Evolutionary conservation across 1,139 yeast genomes (phyloP).

Genomic region (Ogataea hybrid): DNA sequence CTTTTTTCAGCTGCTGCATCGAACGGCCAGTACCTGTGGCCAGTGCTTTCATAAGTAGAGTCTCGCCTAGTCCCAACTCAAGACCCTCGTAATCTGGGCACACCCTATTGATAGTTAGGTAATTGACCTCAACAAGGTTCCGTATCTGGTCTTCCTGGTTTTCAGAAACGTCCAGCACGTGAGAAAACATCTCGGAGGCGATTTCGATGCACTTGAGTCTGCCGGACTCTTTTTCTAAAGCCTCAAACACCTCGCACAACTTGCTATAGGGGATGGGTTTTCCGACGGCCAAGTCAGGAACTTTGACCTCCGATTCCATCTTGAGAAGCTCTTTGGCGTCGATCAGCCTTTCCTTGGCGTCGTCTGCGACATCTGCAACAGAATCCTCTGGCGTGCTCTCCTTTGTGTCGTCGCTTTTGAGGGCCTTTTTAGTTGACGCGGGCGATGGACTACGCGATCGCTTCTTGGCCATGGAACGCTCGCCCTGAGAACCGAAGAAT

Average conservation of each 20-base stretch:
- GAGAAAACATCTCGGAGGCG: constrained; percentile 67
- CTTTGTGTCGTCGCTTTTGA: constrained; percentile 3
- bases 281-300: constrained; percentile 17
- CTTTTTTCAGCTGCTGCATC: constrained; percentile 63
- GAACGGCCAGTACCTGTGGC: constrained; percentile 89
- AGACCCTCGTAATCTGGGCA: constrained; percentile 97
- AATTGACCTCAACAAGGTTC: constrained; percentile 68
- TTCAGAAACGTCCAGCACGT: constrained; percentile 47
- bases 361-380: constrained; percentile 18
- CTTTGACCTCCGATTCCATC: constrained; percentile 15
- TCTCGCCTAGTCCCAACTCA: constrained; percentile 92
- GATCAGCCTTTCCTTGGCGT: constrained; percentile 15
- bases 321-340: constrained; percentile 24
- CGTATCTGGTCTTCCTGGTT: constrained; percentile 42
- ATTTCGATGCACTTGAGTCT: constrained; percentile 76
- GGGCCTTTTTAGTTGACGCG: background rate
- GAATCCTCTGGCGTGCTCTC: constrained; percentile 1
- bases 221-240: constrained; percentile 74
- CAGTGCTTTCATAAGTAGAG: constrained; percentile 80
- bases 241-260: constrained; percentile 67
- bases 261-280: constrained; percentile 57
- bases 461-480: constrained; percentile 2
- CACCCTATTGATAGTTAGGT: constrained; percentile 78
- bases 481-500: constrained; percentile 18
- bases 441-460: constrained; percentile 12